Conservation (phyloP, 495 filamentous ascomycete genomes). For the Penicillium mononematosum region DNA sequence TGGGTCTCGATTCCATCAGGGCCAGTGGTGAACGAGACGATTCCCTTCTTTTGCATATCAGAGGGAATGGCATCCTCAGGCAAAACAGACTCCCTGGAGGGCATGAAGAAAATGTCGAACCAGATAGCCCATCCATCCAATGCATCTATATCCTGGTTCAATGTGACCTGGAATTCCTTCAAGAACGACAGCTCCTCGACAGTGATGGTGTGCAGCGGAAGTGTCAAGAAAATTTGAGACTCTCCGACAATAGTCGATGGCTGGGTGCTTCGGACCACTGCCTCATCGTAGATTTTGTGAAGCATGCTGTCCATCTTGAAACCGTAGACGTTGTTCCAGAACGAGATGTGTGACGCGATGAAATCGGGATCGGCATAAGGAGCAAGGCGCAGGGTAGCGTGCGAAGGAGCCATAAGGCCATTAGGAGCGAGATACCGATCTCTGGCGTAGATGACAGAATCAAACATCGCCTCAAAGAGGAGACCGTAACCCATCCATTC, state of each 20-base stretch:
- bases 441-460: conserved; percentile 85
- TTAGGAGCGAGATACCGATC: conserved; percentile 75
- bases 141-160: conserved; percentile 54
- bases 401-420: conserved; percentile 87
- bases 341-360: conserved; percentile 57
- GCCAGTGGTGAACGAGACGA: conserved; percentile 54
- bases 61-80: conserved; percentile 44
- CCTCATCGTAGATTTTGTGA: conserved; percentile 58
- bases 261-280: conserved; percentile 50
- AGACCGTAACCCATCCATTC: conserved; percentile 98
- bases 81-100: conserved; percentile 42
- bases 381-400: conserved; percentile 81
- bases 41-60: conserved; percentile 47
- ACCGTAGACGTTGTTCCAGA: conserved; percentile 69
- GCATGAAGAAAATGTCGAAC: conserved; percentile 66
- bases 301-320: conserved; percentile 59
- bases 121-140: conserved; percentile 62
- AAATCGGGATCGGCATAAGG: conserved; percentile 86
- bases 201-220: conserved; percentile 56
- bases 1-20: conserved; percentile 53
- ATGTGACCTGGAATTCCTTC: conserved; percentile 52
- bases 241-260: conserved; percentile 45
- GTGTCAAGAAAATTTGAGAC: conserved; percentile 51
- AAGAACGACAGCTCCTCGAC: conserved; percentile 58
- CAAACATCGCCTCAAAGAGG: conserved; percentile 92